A percentile compares a stretch with the other conserved stretches of the same genome.
phyloP scores from a whole-genome alignment of 164 flowering plant genomes.

The Aristolochia fimbriata region DNA sequence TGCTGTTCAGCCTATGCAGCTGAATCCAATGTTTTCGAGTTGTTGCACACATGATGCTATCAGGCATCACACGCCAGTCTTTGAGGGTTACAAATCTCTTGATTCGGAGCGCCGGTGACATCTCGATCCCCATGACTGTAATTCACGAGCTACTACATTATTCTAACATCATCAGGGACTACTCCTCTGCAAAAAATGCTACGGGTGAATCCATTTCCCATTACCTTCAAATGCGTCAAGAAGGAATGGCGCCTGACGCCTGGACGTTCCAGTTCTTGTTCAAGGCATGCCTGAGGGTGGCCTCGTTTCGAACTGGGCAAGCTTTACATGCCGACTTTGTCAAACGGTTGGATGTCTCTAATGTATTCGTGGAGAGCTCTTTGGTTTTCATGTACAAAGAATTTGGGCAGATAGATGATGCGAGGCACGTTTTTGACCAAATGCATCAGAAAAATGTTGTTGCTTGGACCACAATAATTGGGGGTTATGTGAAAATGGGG shows the following conservation, averaged over 20 bases:
- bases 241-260: conserved; percentile 1
- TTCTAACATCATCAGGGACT: conserved; percentile 9
- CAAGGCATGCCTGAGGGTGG: conserved; percentile 8
- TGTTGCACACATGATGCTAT: conserved; percentile 10
- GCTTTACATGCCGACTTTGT: conserved; percentile 7
- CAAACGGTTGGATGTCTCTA: background rate
- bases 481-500: conserved; percentile 12
- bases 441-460: conserved; percentile 14
- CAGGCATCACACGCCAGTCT: conserved; percentile 3
- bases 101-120: conserved; percentile 3
- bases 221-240: conserved; percentile 9
- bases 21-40: background rate
- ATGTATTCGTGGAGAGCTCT: conserved; percentile 6
- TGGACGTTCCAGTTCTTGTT: conserved; percentile 13
- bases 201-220: conserved; percentile 6
- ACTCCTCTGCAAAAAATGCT: background rate
- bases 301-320: conserved; percentile 1
- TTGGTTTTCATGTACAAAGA: conserved; percentile 14
- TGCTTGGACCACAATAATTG: conserved; percentile 11
- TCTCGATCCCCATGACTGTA: conserved; percentile 1
- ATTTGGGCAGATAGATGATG: conserved; percentile 6
- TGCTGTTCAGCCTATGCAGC: too few species aligned
- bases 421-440: conserved; percentile 9
- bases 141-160: conserved; percentile 8
- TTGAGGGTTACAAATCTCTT: background rate